These are phyloP conservation scores for Verticillium longisporum DNA, from an alignment of 2,329 filamentous ascomycete genomes.

Conservation along the genomic window DNA sequence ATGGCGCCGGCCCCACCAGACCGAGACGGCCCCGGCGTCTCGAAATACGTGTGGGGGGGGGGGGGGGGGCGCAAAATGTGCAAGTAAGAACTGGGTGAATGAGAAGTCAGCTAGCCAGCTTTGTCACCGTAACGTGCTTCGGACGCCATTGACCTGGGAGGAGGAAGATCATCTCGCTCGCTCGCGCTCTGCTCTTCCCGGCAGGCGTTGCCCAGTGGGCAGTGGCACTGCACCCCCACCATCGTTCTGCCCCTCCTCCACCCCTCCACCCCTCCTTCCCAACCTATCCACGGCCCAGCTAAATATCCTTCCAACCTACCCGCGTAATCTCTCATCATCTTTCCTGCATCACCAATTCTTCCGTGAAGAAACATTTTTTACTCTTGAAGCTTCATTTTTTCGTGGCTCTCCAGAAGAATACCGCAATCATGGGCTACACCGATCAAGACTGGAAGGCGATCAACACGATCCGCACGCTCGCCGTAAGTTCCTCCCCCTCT, in stretches of 20 bases:
- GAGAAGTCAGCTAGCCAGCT: neutral
- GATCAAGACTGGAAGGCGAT: conserved; percentile 86
- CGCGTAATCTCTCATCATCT: neutral
- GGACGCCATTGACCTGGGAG: too few species aligned
- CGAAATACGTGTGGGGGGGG: neutral
- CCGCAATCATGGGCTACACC: conserved; percentile 73
- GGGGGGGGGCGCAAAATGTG: neutral
- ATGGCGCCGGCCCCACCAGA: neutral
- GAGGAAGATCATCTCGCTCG: neutral
- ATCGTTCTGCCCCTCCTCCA: neutral
- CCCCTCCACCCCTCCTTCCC: neutral
- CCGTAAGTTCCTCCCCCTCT: conserved; percentile 58
- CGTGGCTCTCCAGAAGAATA: conserved; percentile 9
- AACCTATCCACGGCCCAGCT: neutral
- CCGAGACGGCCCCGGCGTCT: neutral
- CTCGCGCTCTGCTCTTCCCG: neutral
- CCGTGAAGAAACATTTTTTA: neutral
- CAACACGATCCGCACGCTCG: conserved; percentile 95
- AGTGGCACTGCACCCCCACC: too few species aligned
- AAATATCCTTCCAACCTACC: neutral
- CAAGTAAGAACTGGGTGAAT: neutral
- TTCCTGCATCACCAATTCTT: neutral
- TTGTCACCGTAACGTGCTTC: neutral
- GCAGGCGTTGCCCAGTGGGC: neutral
- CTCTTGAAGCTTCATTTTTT: conserved; percentile 3